A percentile compares a stretch with the other conserved stretches of the same genome.
Evolutionary conservation across 2,329 filamentous ascomycete genomes (phyloP).

Genomic region (Phyllosticta capitalensis): DNA sequence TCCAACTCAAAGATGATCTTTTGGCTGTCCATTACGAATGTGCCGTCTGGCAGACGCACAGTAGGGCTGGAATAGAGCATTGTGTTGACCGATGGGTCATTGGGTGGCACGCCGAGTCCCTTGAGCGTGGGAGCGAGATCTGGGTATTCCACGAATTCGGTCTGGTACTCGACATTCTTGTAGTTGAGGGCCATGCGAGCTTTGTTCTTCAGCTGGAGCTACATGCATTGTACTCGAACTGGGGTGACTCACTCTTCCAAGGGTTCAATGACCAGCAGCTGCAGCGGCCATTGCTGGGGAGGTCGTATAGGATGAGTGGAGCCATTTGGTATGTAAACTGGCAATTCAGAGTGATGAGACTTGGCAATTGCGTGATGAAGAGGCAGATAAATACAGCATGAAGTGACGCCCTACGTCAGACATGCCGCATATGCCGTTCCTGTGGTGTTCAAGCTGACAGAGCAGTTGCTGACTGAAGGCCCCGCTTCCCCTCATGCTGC

Average conservation of each 20-base stretch:
- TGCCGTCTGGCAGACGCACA: constrained; percentile 46
- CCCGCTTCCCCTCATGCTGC: neutral
- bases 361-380: neutral
- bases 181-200: constrained; percentile 58
- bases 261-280: constrained; percentile 57
- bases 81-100: constrained; percentile 25
- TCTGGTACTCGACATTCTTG: constrained; percentile 58
- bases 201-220: constrained; percentile 21
- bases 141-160: constrained; percentile 61
- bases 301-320: constrained; percentile 50
- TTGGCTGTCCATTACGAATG: constrained; percentile 54
- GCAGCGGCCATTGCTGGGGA: constrained; percentile 45
- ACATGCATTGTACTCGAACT: neutral
- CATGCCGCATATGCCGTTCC: neutral
- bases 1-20: constrained; percentile 53
- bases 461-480: neutral
- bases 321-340: constrained; percentile 16
- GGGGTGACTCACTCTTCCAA: constrained; percentile 52
- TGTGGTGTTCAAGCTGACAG: neutral
- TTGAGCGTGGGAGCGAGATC: constrained; percentile 50
- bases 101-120: constrained; percentile 39
- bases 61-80: constrained; percentile 47
- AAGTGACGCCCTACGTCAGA: neutral
- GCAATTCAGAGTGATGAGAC: neutral
- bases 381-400: neutral